Base-by-base conservation (phyloP, 2,329 filamentous ascomycete genomes). In the Podosphaera aphanis region DNA sequence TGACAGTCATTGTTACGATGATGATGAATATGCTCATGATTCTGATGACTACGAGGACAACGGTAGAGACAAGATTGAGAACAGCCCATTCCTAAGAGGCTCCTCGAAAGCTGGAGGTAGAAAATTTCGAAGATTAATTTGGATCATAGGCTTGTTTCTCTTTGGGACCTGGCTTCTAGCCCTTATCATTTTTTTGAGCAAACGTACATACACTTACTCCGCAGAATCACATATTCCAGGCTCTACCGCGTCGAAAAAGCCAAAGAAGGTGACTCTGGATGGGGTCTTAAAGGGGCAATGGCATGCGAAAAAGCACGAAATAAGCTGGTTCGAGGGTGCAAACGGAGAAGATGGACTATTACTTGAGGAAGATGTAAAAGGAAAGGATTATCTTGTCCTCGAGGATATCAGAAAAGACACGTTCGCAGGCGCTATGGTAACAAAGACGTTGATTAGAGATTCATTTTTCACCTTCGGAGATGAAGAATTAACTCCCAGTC, bases 281-380 rank as follows among this genome's bases (percentile, higher is more conserved):
- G 77, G 84, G 58, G 67, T 90, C 8, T 66, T 79, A 55, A 57
- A 57, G 1, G 79, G 81, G 2, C 66, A 69, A 54, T 92, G 81
- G 76, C 64, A 61, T 19, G 61, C 79, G n/a, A 62, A 61, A 33
- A 69, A 63, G 39, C 77, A 83, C 50, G 70, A 68, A 25, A 81
- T 90, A 50, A 72, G 71, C 52, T 92, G 83, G 83, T 79, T 90
- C 43, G 69, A 71, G 25, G 80, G 82, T 0, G 71, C 80, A 0
- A 66, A 76, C 41, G 80, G 78, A 13, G 77, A 84, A 58, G 90
- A 98, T 58, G 90, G 90, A 1, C 61, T 95, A 48, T 61, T 98
- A 52, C 70, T 98, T 18, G 81, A 93, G 61, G 69, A 73, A 55
- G 75, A 69, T 44, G 71, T 68, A 0, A 56, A 60, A 1, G 74